Conservation (phyloP, 1,284 basidiomycete species). For the Lignosus rhinocerotis region DNA sequence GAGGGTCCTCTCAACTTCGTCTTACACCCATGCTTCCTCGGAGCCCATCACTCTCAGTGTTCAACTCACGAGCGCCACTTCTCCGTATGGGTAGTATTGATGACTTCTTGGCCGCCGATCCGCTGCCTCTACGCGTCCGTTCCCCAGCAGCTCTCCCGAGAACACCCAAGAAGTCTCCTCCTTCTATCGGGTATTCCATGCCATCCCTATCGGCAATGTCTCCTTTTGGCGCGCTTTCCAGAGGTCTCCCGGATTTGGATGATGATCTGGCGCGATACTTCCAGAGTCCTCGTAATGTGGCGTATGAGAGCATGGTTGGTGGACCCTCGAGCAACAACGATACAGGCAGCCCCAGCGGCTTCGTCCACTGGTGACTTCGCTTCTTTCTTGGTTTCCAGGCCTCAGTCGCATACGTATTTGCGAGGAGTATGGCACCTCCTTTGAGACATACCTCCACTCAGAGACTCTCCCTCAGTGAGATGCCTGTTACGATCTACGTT, state of each 20-base stretch:
- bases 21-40: background rate
- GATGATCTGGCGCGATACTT: conserved; percentile 16
- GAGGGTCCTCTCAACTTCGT: background rate
- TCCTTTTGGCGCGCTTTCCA: conserved; percentile 18
- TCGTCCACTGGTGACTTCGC: background rate
- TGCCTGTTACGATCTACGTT: conserved; percentile 3
- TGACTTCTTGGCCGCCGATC: conserved; percentile 12
- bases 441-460: background rate
- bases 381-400: background rate
- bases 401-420: no score
- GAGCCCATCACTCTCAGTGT: conserved; percentile 4
- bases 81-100: conserved; percentile 9
- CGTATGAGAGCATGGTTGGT: background rate
- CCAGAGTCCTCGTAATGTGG: conserved; percentile 11
- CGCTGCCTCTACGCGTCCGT: background rate
- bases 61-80: conserved; percentile 17
- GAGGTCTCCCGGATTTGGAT: conserved; percentile 4
- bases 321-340: background rate
- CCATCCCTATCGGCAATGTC: conserved; percentile 2
- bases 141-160: conserved; percentile 6
- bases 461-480: background rate
- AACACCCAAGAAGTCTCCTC: conserved; percentile 19
- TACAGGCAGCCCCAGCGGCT: background rate
- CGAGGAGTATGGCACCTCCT: no score
- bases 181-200: background rate